Evolutionary conservation across 1,284 basidiomycete species (phyloP), one percentile per base, ranked within the genome.

Genomic region (Pseudomicrostroma phylloplanum): DNA sequence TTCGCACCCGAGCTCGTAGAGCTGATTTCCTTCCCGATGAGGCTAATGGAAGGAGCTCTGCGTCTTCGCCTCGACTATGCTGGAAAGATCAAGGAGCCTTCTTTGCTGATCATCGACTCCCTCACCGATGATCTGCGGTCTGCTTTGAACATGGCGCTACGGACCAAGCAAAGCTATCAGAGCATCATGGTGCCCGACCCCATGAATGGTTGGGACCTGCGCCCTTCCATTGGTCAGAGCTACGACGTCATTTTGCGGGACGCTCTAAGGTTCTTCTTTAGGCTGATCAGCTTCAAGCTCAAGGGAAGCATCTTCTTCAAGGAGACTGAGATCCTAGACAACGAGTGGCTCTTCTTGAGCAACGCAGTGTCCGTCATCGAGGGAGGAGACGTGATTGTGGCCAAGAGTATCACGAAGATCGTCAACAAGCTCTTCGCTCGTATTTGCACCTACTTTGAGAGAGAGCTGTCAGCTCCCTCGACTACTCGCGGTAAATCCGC

Each of bases 271-370:
- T 88, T 88, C 79, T 96, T 98, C 82, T 98, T 98, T 85, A 89
- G 87, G 74, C 83, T 99, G 40, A 87, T 98, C 36, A 91, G 96
- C 71, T 92, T 89, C 88, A 96, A 96, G 80, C 84, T 99, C 59
- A 94, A 94, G 81, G 90, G 89, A 66, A 90, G 89, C n/a, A 89
- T 93, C 58, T 91, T 94, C 80, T 96, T 96, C 82, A 94, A 96
- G 74, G 94, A 98, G 82, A 96, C 93, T 0, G 96, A 98, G 76
- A 87, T 97, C 25, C 84, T 98, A 39, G 96, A 99, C 79, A 89
- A 89, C 23, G 93, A 98, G 73, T 96, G 93, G 91, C 87, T 89
- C 49, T 96, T 96, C 51, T 87, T 98, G 79, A 92, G 91, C 72
- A 90, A 91, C 75, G 92, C 96, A 51, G 92, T 92, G 58, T 84